Evolutionary conservation across 805 yeast species (phyloP), one percentile per base, ranked within the genome.

Genomic region (Sugiyamaella chiloensis): DNA sequence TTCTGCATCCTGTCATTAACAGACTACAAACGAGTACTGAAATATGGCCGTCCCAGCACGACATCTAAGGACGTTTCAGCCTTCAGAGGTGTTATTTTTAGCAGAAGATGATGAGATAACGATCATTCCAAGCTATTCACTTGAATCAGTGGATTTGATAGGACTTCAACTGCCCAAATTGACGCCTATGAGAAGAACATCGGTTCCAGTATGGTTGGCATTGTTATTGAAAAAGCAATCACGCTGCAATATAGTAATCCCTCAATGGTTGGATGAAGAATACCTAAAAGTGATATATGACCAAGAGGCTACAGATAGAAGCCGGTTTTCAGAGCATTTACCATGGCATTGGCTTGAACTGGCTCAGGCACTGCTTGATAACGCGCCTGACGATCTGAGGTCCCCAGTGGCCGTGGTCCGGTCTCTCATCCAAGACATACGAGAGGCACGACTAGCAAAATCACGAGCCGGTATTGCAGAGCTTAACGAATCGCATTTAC

Each of bases 261-360:
- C 99, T 0, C 74, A 70, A 1, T 93, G 99, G 99, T 72, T 93
- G 7, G 76, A 74, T 7, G 65, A 77, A 40, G 69, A 70, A 16
- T 71, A 70, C 42, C 64, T 91, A 48, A 76, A 76, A 46, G 72
- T 70, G 4, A 71, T 75, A 36, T 79, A 85, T 56, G 87, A 83
- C 17, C 82, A 77, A 51, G 98, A 91, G 60, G 68, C 79, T 27
- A 69, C 71, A 4, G 62, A 75, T 47, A 73, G 79, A 1, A 74
- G 74, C 27, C 69, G 76, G 50, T 91, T 91, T 60, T 76, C 87
- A 47, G 59, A 65, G 4, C 39, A 44, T 27, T 66, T 91, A 42
- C 98, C 98, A 0, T 83, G 84, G 81, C 79, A 83, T 61, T 93
- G 99, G 99, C 70, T 89, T 19, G 96, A 91, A 43, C 61, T 85